phyloP scores from a whole-genome alignment of 768 basidiomycete genomes.

The Naganishia vaughanmartiniae region DNA sequence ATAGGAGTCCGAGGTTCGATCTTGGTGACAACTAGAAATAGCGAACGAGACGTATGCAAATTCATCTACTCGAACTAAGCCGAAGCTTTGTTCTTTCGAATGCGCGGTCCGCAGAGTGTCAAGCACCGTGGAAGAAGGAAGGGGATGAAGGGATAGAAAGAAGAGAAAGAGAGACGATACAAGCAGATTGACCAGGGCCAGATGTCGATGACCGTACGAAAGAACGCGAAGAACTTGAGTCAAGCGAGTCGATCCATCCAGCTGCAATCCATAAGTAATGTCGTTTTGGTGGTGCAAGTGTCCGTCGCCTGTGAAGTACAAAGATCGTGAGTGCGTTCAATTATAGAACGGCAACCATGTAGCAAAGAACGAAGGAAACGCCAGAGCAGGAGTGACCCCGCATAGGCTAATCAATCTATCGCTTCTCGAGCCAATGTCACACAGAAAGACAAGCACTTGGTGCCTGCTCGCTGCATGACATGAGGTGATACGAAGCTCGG shows the following conservation, averaged over 20 bases:
- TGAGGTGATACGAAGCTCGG: conserved; percentile 31
- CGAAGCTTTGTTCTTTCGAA: conserved; percentile 56
- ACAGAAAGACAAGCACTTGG: conserved; percentile 9
- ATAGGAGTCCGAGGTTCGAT: conserved; percentile 50
- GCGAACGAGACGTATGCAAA: conserved; percentile 73
- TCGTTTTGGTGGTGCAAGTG: conserved; percentile 29
- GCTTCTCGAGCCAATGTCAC: conserved; percentile 25
- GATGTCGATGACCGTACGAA: background rate
- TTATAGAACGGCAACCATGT: conserved; percentile 35
- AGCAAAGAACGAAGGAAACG: conserved; percentile 48
- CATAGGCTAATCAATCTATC: conserved; percentile 21
- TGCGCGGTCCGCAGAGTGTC: conserved; percentile 75
- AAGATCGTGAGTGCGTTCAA: conserved; percentile 32
- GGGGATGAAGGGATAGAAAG: conserved; percentile 1
- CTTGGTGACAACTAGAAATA: conserved; percentile 88
- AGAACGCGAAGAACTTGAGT: conserved; percentile 13
- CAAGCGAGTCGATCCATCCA: background rate
- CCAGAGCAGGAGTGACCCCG: conserved; percentile 23
- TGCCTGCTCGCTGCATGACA: conserved; percentile 33
- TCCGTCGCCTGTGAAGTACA: conserved; percentile 52
- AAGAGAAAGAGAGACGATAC: background rate
- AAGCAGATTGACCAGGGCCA: background rate
- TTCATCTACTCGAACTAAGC: conserved; percentile 2
- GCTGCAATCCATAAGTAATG: background rate
- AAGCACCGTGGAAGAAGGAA: conserved; percentile 62